Evolutionary conservation across 352 stramenopile genomes (phyloP), one percentile per base, ranked within the genome.

Genomic region (Pythium chondricola): DNA sequence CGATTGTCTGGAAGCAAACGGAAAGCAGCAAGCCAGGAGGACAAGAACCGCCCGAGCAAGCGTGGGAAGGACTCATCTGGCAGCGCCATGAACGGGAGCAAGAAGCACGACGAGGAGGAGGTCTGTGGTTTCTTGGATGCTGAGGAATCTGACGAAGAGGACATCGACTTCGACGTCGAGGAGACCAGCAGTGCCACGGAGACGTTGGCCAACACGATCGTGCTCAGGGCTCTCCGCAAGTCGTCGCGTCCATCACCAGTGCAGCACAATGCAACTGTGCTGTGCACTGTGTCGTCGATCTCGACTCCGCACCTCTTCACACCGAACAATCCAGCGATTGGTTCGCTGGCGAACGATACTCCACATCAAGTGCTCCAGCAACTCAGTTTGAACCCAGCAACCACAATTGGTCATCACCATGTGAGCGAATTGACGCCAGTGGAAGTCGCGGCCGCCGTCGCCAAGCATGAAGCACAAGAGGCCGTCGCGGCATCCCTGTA

Each of bases 401-500:
- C 22, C 32, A 32, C 30, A 61, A 46, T 11, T n/a, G n/a, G n/a
- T n/a, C 17, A 45, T 38, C 10, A 50, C 30, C 45, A 53, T 18
- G 8, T 26, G 44, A 20, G 58, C 21, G 18, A 48, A 2, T 54
- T 77, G 37, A 82, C 77, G 7, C 54, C 67, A 14, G 71, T 73
- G 13, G 74, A 89, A 61, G 60, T 58, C 29, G 58, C 58, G 29
- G 75, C 81, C 45, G 37, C 80, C 2, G 63, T 83, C n/a, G 79
- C 75, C 30, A 56, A 56, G 2, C 61, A 73, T 21, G 80, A 92
- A 35, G 56, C 77, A 7, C 70, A 85, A 45, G 79, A 94, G 32
- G 63, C 77, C 9, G 69, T 72, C 1, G 58, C 88, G 17, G 83
- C 83, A 2, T 87, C 81, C n/a, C 55, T 94, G 38, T 92, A 92